These are phyloP conservation scores for Saturnispora ahearnii DNA, from an alignment of 805 yeast species.

Conservation along the genomic window DNA sequence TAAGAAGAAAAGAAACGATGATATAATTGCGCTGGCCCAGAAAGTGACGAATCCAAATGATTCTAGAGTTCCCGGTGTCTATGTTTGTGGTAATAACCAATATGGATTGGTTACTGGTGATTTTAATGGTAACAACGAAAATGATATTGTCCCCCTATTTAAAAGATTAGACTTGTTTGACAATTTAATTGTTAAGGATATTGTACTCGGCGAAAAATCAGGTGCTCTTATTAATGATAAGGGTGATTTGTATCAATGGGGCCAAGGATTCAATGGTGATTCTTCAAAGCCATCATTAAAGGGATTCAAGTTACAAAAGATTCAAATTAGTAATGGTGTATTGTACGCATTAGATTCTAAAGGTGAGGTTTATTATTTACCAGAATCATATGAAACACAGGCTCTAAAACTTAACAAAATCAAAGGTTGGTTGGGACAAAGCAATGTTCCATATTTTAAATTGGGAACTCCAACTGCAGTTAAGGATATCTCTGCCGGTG, in stretches of 20 bases:
- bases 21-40: constrained; percentile 15
- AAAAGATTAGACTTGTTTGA: constrained; percentile 57
- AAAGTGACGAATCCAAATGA: constrained; percentile 29
- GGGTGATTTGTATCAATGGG: constrained; percentile 58
- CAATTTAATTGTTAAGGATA: constrained; percentile 45
- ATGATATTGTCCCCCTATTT: constrained; percentile 41
- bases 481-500: constrained; percentile 47
- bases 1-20: constrained; percentile 16
- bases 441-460: constrained; percentile 13
- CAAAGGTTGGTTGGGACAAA: constrained; percentile 14
- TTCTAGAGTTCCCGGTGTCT: constrained; percentile 46
- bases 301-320: constrained; percentile 37
- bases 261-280: constrained; percentile 30
- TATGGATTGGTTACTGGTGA: constrained; percentile 25
- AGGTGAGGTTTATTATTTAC: constrained; percentile 38
- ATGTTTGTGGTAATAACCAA: constrained; percentile 53
- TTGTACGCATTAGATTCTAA: constrained; percentile 39
- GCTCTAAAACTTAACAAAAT: constrained; percentile 7
- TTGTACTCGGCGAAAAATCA: constrained; percentile 36
- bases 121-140: constrained; percentile 10
- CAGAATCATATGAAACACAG: constrained; percentile 23
- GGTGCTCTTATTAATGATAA: constrained; percentile 11
- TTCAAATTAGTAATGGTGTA: constrained; percentile 44
- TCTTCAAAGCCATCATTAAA: constrained; percentile 30
- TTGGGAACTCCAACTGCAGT: constrained; percentile 16